A percentile compares a stretch with the other conserved stretches of the same genome.
These are phyloP conservation scores for Liriodendron chinense DNA, from an alignment of 164 flowering plant genomes.

Conservation along the genomic window DNA sequence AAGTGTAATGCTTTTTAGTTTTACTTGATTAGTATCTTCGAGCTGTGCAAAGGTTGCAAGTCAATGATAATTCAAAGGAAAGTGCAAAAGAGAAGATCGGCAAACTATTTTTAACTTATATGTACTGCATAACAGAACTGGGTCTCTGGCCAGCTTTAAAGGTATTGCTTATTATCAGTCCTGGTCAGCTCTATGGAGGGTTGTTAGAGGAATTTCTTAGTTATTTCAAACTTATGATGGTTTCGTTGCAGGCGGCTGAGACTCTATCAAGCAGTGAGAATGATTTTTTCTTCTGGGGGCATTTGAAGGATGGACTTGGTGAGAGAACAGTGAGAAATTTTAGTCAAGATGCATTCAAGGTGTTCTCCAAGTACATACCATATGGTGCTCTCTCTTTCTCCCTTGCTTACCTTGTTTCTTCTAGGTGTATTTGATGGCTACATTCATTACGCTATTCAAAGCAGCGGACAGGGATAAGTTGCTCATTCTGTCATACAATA, in stretches of 20 bases:
- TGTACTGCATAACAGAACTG: conserved; percentile 64
- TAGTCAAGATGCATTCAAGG: conserved; percentile 38
- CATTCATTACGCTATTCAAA: background rate
- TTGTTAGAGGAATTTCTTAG: background rate
- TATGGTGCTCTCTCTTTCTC: conserved; percentile 38
- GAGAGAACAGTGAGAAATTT: conserved; percentile 43
- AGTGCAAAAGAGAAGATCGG: conserved; percentile 37
- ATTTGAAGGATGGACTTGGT: conserved; percentile 27
- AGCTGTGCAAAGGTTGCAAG: conserved; percentile 22
- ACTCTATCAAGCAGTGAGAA: conserved; percentile 29
- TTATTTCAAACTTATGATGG: background rate
- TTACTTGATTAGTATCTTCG: conserved; percentile 35
- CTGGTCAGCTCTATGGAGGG: background rate
- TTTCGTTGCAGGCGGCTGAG: conserved; percentile 61
- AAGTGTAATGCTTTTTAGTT: background rate
- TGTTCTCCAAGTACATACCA: conserved; percentile 32
- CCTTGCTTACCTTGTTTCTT: background rate
- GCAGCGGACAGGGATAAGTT: background rate
- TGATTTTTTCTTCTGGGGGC: conserved; percentile 41
- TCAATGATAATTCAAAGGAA: conserved; percentile 22
- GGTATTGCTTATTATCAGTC: conserved; percentile 35
- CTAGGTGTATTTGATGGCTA: background rate
- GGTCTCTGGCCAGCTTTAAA: conserved; percentile 71
- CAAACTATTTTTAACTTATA: conserved; percentile 34
- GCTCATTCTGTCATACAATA: background rate